These are phyloP conservation scores for Ascochyta viciae-villosae DNA, from an alignment of 2,329 filamentous ascomycete species.

Conservation along the genomic window DNA sequence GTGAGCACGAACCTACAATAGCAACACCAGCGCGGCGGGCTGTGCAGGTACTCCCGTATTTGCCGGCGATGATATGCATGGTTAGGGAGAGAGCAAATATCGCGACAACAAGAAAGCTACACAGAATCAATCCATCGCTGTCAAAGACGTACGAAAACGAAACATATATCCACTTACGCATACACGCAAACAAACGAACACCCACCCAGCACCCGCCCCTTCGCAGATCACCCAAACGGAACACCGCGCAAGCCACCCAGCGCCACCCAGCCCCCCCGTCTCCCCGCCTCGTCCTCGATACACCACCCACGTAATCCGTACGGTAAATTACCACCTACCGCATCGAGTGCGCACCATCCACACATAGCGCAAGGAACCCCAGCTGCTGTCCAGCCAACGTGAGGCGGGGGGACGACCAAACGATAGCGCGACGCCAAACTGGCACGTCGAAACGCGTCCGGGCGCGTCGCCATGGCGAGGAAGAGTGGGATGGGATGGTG, in stretches of 20 bases:
- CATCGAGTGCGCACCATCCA: background rate
- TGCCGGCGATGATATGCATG: background rate
- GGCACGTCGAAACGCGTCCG: conserved; percentile 21
- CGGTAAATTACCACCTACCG: no score
- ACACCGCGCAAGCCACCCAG: conserved; percentile 1
- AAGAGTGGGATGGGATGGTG: background rate
- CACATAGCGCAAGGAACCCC: conserved; percentile 1
- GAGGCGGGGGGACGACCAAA: background rate
- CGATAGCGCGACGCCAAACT: conserved; percentile 12
- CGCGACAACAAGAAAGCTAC: background rate
- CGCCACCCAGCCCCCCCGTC: background rate
- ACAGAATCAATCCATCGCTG: background rate
- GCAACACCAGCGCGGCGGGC: background rate
- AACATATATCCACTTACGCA: no score
- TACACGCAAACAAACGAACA: no score
- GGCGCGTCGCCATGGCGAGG: conserved; percentile 17
- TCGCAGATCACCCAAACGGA: background rate
- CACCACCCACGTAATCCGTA: no score
- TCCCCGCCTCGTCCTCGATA: no score
- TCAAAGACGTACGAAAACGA: background rate
- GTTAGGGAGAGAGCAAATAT: background rate
- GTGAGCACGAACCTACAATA: background rate
- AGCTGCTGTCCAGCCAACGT: conserved; percentile 2
- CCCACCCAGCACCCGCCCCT: background rate
- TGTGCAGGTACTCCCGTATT: background rate